Percentiles rank a stretch among this genome's conserved stretches.
Evolutionary conservation across 108 stramenopile species (phyloP).

Genomic region (Discostella pseudostelligera): DNA sequence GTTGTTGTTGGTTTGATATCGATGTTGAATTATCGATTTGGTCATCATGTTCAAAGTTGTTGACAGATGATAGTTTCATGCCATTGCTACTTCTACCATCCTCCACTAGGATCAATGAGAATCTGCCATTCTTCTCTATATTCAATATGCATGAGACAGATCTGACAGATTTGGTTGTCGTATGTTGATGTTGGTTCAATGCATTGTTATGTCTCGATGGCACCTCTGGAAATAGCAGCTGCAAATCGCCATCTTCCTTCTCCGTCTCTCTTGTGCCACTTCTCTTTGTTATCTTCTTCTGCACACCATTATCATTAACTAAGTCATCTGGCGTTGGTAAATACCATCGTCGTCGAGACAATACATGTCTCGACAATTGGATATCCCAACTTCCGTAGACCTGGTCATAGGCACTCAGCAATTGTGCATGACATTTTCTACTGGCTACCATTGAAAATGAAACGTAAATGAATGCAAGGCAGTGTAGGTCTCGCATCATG

Average conservation of each 20-base stretch:
- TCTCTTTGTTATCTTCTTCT: background rate
- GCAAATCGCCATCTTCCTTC: slow-evolving; percentile 25
- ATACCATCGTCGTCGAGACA: slow-evolving; percentile 30
- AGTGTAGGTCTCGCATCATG: too few species aligned
- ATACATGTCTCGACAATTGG: slow-evolving; percentile 21
- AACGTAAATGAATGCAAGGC: too few species aligned
- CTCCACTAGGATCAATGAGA: slow-evolving; percentile 25
- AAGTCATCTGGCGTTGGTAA: slow-evolving; percentile 9
- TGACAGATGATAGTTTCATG: background rate
- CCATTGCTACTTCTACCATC: background rate
- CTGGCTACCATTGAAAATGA: too few species aligned
- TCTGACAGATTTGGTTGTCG: slow-evolving; percentile 16
- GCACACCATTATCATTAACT: background rate
- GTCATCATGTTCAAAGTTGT: background rate
- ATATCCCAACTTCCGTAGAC: slow-evolving; percentile 39
- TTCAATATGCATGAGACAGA: slow-evolving; percentile 34
- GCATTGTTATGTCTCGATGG: background rate
- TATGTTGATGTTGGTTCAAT: background rate
- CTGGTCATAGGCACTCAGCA: slow-evolving; percentile 43
- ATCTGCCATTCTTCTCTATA: slow-evolving; percentile 40
- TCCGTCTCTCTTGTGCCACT: slow-evolving; percentile 1
- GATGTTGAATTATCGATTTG: slow-evolving; percentile 1
- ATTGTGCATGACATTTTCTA: too few species aligned
- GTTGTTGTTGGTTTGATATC: background rate
- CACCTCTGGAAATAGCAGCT: slow-evolving; percentile 30